Evolutionary conservation across 768 basidiomycete species (phyloP), one percentile per base, ranked within the genome.

Genomic region (Suillus subalutaceus): DNA sequence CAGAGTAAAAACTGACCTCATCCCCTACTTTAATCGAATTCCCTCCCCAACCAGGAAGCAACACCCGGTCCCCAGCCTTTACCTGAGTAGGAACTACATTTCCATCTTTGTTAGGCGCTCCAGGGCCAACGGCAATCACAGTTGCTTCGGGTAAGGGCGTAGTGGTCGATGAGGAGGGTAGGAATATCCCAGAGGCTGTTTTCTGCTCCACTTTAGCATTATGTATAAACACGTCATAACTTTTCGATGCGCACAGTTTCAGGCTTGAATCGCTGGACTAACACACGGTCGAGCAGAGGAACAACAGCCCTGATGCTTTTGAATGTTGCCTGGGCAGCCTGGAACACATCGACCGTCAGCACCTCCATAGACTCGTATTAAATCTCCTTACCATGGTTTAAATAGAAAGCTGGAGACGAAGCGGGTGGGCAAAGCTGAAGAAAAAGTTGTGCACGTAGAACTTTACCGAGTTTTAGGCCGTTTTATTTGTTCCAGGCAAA

Each of bases 11-110:
- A 85, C 91, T 66, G 73, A 95, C 97, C 77, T 98, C 96, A 32
- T 99, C 97, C 48, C 96, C 96, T 58, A 99, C 88, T 81, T 99
- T 99, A 79, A 99, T 95, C 18, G 93, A 77, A 74, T 90, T 96
- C 13, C 97, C 97, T 62, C 97, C 97, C 93, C 97, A 99, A 6
- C 93, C 94, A 15, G 97, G 97, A 5, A 99, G 82, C 62, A 99
- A 83, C 18, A 99, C 96, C 12, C 92, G 85, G 82, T 99, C 97
- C 46, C 97, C 97, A 20, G 91, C 85, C 80, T 91, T 88, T 57
- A 99, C 96, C 20, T 81, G 77, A 7, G 90, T 87, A 3, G 94
- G 92, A 20, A 90, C 79, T 10, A 97, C 62, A 13, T 83, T 76
- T 41, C 97, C 97, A 2, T 93, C 87, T 82, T 94, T 94, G 83